Base-by-base conservation (phyloP, 2,329 filamentous ascomycete species). In the Alternaria sp. region DNA sequence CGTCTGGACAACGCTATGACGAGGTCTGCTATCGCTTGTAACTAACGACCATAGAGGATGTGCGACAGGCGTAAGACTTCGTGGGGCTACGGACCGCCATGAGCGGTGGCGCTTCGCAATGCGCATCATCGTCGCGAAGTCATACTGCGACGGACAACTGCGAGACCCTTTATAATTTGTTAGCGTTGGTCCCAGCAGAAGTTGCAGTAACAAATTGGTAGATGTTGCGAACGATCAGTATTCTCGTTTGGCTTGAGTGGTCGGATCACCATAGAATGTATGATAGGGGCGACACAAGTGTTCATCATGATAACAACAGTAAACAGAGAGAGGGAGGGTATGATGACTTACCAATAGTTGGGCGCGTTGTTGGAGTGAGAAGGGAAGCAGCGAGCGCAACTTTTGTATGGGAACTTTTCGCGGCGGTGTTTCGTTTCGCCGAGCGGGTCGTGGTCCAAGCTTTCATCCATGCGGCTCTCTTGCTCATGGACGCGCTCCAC, bases 181-280 rank as follows among this genome's bases (percentile, higher is more conserved):
- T 63, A 75, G 72, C 69, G 28, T 59, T 48, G 34, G 59, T 57
- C 63, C 50, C 27, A 9, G 4, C 41, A 46, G n/a, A 41, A 28
- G 34, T 55, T 46, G 55, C 25, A 32, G 54, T 53, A 65, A 54
- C 38, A 53, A 50, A 34, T 62, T 25, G 30, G 50, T 40, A 22
- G 28, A 57, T 50, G 50, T 63, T 54, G 51, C 55, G 61, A 57
- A 28, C 69, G 60, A 67, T 78, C 75, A 78, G 75, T 70, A 67
- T 68, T 78, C 74, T 74, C 76, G 72, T 78, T 78, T 78, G 76
- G 76, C 76, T 77, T 75, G 73, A 74, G 73, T 72, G 72, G 75
- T 78, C 76, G 69, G 51, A 77, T 78, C 76, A 78, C 74, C 76
- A 78, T 75, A 66, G 65, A 74, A 63, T 69, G 73, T 78, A 73